Evolutionary conservation across 2,329 filamentous ascomycete genomes (phyloP), one percentile per base, ranked within the genome.

Genomic region (Camillea tinctor): DNA sequence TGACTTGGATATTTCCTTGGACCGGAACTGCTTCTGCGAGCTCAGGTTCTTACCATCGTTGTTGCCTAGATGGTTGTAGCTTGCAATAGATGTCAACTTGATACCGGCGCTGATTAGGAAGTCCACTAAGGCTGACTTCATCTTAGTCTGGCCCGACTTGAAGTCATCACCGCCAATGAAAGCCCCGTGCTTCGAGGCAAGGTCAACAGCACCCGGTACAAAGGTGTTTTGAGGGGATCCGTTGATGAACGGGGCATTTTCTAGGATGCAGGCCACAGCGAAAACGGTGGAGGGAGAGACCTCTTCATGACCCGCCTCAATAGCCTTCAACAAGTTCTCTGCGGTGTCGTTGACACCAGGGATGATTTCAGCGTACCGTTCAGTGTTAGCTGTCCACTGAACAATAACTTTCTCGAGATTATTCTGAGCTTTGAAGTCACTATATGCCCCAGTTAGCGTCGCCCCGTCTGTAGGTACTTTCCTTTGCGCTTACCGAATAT

Each of bases 131-230:
- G 95, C 95, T 62, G 95, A 98, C 83, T 99, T 99, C 95, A 99
- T 99, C 88, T 99, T 99, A 76, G 95, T 99, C 84, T 99, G 95
- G 64, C 95, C 95, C 64, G 95, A 98, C 83, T 99, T 99, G 89
- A 99, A 99, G 81, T 99, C 95, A 72, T 99, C 95, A 66, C 95
- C 95, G 60, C 95, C 95, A 71, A 99, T 93, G 81, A 96, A 99
- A 64, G 93, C 88, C 59, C 86, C 84, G 77, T 96, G 88, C 77
- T 89, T 84, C 81, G 96, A 91, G 21, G 95, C 95, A 60, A 99
- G 87, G 73, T 94, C 84, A 68, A 98, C 88, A 62, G 90, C 91
- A 72, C 95, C 95, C 8, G 94, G 94, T 20, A 99, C 94, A 72
- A 99, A 98, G 50, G 95, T 99, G 84, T 99, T 99, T 79, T 99